Evolutionary conservation across 768 basidiomycete species (phyloP).

Genomic region (Boletus edulis): DNA sequence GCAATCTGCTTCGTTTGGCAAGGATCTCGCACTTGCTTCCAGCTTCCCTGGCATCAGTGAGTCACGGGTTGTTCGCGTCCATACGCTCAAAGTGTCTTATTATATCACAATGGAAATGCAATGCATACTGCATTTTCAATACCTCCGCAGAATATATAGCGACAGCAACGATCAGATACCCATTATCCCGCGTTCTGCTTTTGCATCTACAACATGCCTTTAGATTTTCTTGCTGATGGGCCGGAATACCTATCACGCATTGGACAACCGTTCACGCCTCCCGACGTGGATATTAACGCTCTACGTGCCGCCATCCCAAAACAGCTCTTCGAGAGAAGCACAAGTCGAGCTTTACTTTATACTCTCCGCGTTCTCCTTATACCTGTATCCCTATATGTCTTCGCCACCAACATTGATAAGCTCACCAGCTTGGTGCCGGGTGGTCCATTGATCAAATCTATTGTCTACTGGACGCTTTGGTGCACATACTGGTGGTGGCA

Average conservation of each 20-base stretch:
- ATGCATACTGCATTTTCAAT: neutral
- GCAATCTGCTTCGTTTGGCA: neutral
- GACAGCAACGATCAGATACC: neutral
- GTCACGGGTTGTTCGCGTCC: neutral
- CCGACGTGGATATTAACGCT: neutral
- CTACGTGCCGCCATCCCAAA: neutral
- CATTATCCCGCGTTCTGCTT: too few species aligned
- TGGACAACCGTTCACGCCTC: neutral
- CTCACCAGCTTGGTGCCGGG: neutral
- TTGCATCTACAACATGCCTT: neutral
- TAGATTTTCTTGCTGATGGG: neutral
- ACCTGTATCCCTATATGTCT: neutral
- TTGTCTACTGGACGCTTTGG: neutral
- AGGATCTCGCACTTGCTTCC: neutral
- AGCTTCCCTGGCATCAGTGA: neutral
- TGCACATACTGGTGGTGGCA: constrained; percentile 1
- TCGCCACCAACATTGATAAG: neutral
- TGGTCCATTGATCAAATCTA: neutral
- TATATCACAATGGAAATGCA: neutral
- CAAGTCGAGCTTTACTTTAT: neutral
- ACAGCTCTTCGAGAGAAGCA: neutral
- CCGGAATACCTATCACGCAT: neutral
- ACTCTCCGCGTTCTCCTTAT: neutral
- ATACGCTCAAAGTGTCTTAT: neutral
- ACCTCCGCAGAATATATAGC: neutral